Base-by-base conservation (phyloP, 305 asterid genomes). In the Euphrasia arctica region DNA sequence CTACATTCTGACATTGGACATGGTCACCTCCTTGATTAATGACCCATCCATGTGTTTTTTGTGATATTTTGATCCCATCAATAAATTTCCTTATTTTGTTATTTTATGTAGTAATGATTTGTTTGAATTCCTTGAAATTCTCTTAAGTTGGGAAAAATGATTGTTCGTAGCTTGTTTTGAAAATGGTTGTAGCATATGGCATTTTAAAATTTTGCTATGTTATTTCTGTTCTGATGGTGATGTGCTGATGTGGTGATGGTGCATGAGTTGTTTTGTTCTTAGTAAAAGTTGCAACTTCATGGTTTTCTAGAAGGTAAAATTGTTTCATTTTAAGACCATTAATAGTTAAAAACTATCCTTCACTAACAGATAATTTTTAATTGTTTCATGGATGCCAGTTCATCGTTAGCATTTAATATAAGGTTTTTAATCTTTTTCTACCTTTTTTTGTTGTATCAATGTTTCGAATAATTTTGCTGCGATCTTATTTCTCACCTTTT, bases 301-400 rank as follows among this genome's bases (percentile, higher is more conserved):
- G 36, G 32, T 36, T 48, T 67, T 64, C 18, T 56, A 9, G 41
- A 3, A 18, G 7, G 28, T 25, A 64, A 42, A 64, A 31, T 39
- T 41, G 48, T 34, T 64, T 22, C 41, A 60, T 10, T 54, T 62
- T 74, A 29, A 64, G 65, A 54, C 65, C 58, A 68, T 10, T 58
- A n/a, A 27, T 42, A 64, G 4, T 66, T 39, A 54, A 54, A 25
- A 68, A 25, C 34, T 54, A 54, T 54, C 39, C 29, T 18, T 67
- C 54, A 32, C 54, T 41, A 42, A 8, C 18, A 50, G 18, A 59
- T 28, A 15, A 15, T 61, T 15, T 15, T 7, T 48, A 18, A 9
- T 29, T 59, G 51, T 64, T 59, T 45, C 48, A 14, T 72, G 64
- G 63, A 60, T 66, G 64, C 65, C 48, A 29, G 22, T 36, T 56